These are phyloP conservation scores for Lizonia empirigonia DNA, from an alignment of 2,329 filamentous ascomycete genomes.

Conservation along the genomic window DNA sequence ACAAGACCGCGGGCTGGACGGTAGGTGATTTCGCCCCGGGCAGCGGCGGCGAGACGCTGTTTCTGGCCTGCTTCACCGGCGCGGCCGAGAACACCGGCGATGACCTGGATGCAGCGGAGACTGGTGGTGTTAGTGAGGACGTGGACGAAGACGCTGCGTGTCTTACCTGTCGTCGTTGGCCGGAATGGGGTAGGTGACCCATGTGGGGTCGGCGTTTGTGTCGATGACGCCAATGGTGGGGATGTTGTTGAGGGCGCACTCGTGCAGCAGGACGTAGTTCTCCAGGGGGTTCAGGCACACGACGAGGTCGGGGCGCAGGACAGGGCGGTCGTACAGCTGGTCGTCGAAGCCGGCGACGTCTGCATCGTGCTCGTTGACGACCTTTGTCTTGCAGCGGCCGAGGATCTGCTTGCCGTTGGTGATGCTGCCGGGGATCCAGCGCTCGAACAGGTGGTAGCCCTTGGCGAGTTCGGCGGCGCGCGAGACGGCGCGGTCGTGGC, in stretches of 20 bases:
- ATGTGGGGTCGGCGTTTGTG: slow-evolving; percentile 88
- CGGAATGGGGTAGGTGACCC: slow-evolving; percentile 95
- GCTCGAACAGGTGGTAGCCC: slow-evolving; percentile 87
- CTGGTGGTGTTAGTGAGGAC: slow-evolving; percentile 53
- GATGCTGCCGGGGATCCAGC: slow-evolving; percentile 89
- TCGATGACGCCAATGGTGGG: slow-evolving; percentile 95
- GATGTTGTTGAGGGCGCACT: slow-evolving; percentile 85
- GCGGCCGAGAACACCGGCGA: slow-evolving; percentile 82
- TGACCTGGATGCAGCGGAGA: slow-evolving; percentile 78
- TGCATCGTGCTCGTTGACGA: slow-evolving; percentile 77
- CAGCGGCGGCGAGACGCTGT: slow-evolving; percentile 67
- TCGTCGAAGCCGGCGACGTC: slow-evolving; percentile 67
- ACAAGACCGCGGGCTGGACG: slow-evolving; percentile 34
- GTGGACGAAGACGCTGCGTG: not conserved
- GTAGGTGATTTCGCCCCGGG: slow-evolving; percentile 67
- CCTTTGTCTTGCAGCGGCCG: slow-evolving; percentile 69
- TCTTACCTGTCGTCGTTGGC: slow-evolving; percentile 91
- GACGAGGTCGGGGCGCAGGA: slow-evolving; percentile 85
- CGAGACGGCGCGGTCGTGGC: slow-evolving; percentile 81
- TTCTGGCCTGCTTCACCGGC: slow-evolving; percentile 80
- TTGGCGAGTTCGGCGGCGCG: slow-evolving; percentile 77
- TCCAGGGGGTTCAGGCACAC: slow-evolving; percentile 91
- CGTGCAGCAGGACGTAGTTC: slow-evolving; percentile 87
- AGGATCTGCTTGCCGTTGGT: slow-evolving; percentile 93
- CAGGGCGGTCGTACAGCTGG: slow-evolving; percentile 66